These are phyloP conservation scores for Salix brachista DNA, from an alignment of 345 rosid genomes.

Conservation along the genomic window DNA sequence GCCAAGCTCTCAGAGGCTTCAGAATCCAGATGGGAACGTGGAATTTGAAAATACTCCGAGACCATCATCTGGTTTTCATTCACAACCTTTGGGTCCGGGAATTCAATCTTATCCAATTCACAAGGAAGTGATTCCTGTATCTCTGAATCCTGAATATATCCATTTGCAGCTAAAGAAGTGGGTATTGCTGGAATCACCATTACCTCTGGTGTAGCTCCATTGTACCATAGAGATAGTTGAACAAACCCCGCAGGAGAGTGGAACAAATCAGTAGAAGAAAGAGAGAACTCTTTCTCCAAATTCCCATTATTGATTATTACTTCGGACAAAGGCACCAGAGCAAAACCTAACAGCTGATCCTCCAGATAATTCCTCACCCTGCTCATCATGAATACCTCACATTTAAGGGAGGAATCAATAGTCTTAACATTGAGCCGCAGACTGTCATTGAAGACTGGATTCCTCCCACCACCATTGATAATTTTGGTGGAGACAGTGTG, in stretches of 20 bases:
- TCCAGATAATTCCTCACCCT: conserved; percentile 96
- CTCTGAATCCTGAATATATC: conserved; percentile 38
- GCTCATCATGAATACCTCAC: conserved; percentile 98
- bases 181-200: conserved; percentile 62
- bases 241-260: conserved; percentile 98
- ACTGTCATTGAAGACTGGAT: conserved; percentile 84
- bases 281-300: conserved; percentile 86
- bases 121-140: conserved; percentile 42
- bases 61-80: conserved; percentile 95
- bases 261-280: conserved; percentile 91
- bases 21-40: conserved; percentile 54
- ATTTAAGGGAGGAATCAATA: conserved; percentile 70
- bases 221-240: conserved; percentile 70
- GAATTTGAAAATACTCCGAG: conserved; percentile 77
- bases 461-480: conserved; percentile 98
- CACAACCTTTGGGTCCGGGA: conserved; percentile 87
- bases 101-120: conserved; percentile 82
- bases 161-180: conserved; percentile 38
- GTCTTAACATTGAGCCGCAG: conserved; percentile 63
- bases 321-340: conserved; percentile 89
- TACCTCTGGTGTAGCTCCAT: conserved; percentile 85
- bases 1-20: conserved; percentile 64
- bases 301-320: conserved; percentile 64
- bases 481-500: conserved; percentile 71
- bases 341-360: conserved; percentile 90